Evolutionary conservation across 176 grass and related monocot genomes (phyloP).

Genomic region (Triticum dicoccoides): DNA sequence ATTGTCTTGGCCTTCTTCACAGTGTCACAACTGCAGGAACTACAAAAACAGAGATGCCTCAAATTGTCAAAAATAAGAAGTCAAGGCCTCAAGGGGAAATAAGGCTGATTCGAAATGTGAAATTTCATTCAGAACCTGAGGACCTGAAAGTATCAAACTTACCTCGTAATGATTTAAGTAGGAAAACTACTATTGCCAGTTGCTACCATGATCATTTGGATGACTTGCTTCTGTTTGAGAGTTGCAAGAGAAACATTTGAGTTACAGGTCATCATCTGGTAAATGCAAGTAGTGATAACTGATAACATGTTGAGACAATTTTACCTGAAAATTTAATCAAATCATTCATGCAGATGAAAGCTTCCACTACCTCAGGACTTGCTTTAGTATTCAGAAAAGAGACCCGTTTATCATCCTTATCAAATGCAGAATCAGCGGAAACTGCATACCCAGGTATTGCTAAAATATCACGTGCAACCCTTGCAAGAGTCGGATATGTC

Average conservation of each 20-base stretch:
- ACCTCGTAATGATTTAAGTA: not conserved
- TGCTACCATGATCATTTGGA: not conserved
- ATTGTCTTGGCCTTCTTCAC: too few species aligned
- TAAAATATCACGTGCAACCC: slow-evolving; percentile 20
- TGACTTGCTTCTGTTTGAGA: not conserved
- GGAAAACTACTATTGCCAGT: not conserved
- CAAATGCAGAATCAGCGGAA: slow-evolving; percentile 11
- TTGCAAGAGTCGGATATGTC: slow-evolving; percentile 10
- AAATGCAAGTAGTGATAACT: not conserved
- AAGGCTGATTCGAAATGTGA: too few species aligned
- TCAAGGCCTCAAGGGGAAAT: too few species aligned
- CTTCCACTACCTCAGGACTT: not conserved
- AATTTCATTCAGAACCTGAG: too few species aligned
- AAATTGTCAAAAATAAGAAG: too few species aligned
- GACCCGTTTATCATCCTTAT: not conserved
- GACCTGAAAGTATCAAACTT: not conserved
- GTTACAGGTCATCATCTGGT: not conserved
- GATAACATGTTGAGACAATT: not conserved
- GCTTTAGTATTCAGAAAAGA: not conserved
- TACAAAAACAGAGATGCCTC: too few species aligned
- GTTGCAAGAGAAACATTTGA: not conserved
- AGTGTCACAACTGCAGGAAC: too few species aligned
- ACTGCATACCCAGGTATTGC: slow-evolving; percentile 2
- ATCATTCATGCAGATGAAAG: slow-evolving; percentile 17
- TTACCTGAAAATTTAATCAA: slow-evolving; percentile 17